phyloP scores from a whole-genome alignment of 768 basidiomycete species.

The Pulveroboletus ravenelii region DNA sequence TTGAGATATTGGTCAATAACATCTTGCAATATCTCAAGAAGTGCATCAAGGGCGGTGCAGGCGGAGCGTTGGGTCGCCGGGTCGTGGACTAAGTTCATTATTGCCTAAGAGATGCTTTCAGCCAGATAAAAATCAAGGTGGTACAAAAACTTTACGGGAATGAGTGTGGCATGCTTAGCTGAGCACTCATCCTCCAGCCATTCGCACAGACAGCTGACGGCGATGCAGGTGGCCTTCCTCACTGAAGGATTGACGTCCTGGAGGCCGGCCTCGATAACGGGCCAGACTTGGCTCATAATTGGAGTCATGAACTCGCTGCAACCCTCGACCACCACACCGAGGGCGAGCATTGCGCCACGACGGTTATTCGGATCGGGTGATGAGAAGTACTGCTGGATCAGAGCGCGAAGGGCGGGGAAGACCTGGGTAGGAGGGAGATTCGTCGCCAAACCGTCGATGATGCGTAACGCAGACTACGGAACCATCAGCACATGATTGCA shows the following conservation, averaged over 20 bases:
- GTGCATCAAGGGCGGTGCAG: conserved; percentile 94
- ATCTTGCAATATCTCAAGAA: conserved; percentile 91
- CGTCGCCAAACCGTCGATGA: conserved; percentile 89
- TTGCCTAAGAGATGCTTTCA: conserved; percentile 46
- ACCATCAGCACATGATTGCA: conserved; percentile 6
- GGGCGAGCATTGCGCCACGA: conserved; percentile 90
- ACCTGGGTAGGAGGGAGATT: conserved; percentile 92
- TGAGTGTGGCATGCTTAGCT: conserved; percentile 71
- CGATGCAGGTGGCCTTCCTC: conserved; percentile 92
- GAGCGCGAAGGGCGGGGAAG: conserved; percentile 82
- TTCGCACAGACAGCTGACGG: conserved; percentile 94
- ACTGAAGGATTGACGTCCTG: conserved; percentile 80
- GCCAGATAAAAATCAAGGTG: not conserved
- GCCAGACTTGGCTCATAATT: conserved; percentile 89
- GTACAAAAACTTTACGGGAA: conserved; percentile 58
- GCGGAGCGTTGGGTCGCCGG: conserved; percentile 83
- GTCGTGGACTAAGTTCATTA: conserved; percentile 89
- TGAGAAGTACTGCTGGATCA: conserved; percentile 81
- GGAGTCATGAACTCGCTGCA: conserved; percentile 98
- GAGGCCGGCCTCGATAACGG: conserved; percentile 84
- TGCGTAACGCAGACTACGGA: conserved; percentile 81
- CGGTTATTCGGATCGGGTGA: conserved; percentile 75
- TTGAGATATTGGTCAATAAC: conserved; percentile 87
- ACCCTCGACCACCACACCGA: conserved; percentile 95
- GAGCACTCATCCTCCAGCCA: conserved; percentile 95